Evolutionary conservation across 495 filamentous ascomycete species (phyloP).

Genomic region (Thermochaetoides thermophila): DNA sequence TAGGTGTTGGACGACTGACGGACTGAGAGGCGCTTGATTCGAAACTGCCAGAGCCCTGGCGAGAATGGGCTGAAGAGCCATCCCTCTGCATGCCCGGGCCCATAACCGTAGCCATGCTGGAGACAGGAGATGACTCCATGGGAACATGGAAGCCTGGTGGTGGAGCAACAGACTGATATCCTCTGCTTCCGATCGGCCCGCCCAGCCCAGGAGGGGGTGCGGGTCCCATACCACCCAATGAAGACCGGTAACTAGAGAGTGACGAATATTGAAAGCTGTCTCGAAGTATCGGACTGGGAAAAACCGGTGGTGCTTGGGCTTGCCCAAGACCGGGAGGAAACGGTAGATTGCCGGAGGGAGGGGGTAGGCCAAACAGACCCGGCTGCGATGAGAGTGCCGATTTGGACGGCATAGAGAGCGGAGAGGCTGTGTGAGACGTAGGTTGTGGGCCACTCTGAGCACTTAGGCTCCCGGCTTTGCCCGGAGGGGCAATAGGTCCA

Average conservation of each 20-base stretch:
- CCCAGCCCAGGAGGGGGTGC: slow-evolving; percentile 46
- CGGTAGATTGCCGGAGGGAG: slow-evolving; percentile 15
- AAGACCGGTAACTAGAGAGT: no score
- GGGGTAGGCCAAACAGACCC: slow-evolving; percentile 22
- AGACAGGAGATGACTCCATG: slow-evolving; percentile 28
- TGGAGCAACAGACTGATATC: slow-evolving; percentile 41
- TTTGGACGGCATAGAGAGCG: slow-evolving; percentile 14
- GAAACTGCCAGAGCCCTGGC: slow-evolving; percentile 31
- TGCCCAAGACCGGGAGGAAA: slow-evolving; percentile 25
- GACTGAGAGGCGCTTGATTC: slow-evolving; percentile 40
- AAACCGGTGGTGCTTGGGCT: no score
- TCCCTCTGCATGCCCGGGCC: slow-evolving; percentile 20
- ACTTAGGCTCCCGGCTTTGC: slow-evolving; percentile 19
- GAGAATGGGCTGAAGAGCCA: slow-evolving; percentile 23
- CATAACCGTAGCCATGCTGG: slow-evolving; percentile 17
- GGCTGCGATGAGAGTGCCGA: slow-evolving; percentile 23
- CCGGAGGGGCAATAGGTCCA: slow-evolving; percentile 33
- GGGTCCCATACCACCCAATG: no score
- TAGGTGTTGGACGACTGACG: slow-evolving; percentile 69
- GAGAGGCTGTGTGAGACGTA: slow-evolving; percentile 12
- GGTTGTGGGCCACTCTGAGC: slow-evolving; percentile 6
- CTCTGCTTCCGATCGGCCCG: slow-evolving; percentile 45
- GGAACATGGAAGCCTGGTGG: slow-evolving; percentile 41
- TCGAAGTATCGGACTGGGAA: no score
- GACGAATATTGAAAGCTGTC: no score